These are phyloP conservation scores for Yamadazyma sp. DNA, from an alignment of 805 yeast genomes.

Conservation along the genomic window DNA sequence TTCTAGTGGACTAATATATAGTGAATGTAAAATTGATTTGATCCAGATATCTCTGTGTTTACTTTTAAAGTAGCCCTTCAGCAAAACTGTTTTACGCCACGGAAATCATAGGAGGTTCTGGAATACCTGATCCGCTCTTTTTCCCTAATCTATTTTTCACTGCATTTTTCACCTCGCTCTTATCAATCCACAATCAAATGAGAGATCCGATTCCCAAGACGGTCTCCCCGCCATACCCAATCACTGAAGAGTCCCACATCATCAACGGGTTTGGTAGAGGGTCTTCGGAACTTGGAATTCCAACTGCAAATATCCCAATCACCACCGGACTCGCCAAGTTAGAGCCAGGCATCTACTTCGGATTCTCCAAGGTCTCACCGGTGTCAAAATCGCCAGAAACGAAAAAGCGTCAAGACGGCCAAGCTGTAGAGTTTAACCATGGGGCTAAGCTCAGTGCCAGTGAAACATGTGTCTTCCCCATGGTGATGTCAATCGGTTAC, in stretches of 20 bases:
- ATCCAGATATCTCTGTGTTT: no score
- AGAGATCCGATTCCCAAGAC: conserved; percentile 25
- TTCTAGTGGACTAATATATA: no score
- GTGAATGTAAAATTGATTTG: no score
- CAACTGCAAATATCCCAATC: conserved; percentile 88
- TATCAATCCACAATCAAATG: conserved; percentile 38
- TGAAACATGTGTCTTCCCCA: conserved; percentile 59
- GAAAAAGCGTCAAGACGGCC: conserved; percentile 23
- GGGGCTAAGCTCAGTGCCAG: conserved; percentile 52
- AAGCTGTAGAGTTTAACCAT: conserved; percentile 49
- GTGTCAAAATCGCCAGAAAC: conserved; percentile 16
- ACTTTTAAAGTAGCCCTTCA: no score
- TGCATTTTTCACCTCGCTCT: no score
- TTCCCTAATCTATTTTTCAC: no score
- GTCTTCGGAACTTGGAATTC: conserved; percentile 87
- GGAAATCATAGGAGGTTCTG: no score
- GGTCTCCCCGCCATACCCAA: conserved; percentile 52
- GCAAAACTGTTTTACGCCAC: no score
- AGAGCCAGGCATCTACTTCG: conserved; percentile 87
- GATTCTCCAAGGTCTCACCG: conserved; percentile 53
- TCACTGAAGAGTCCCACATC: conserved; percentile 46
- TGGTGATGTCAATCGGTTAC: conserved; percentile 96
- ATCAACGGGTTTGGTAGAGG: conserved; percentile 95
- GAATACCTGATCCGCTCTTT: no score
- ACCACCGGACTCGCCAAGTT: conserved; percentile 42